phyloP scores from a whole-genome alignment of 768 basidiomycete species.

The Paxillus involutus region DNA sequence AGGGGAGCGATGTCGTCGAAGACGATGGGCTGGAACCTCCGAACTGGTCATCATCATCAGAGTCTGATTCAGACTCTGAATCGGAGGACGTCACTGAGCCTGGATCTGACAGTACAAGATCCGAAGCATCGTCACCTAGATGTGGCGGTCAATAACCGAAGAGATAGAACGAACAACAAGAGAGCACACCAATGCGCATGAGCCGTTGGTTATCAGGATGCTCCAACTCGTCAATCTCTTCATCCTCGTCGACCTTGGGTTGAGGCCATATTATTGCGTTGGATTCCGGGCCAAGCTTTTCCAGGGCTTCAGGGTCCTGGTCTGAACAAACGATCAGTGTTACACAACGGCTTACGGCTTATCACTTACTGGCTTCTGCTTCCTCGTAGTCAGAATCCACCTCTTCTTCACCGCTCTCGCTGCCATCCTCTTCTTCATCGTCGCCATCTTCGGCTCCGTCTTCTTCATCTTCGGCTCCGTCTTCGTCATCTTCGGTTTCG shows the following conservation, averaged over 20 bases:
- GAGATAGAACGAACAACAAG: neutral
- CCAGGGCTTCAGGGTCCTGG: slow-evolving; percentile 43
- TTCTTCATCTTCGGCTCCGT: slow-evolving; percentile 26
- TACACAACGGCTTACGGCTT: neutral
- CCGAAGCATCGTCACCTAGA: slow-evolving; percentile 57
- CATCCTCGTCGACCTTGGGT: slow-evolving; percentile 57
- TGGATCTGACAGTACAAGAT: slow-evolving; percentile 60
- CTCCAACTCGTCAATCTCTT: slow-evolving; percentile 60
- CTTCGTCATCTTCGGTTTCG: slow-evolving; percentile 11
- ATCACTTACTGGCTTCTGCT: slow-evolving; percentile 58
- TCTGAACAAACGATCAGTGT: slow-evolving; percentile 33
- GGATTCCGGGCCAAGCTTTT: slow-evolving; percentile 62
- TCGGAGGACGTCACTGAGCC: slow-evolving; percentile 57
- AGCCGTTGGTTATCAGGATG: slow-evolving; percentile 69
- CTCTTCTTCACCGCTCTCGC: slow-evolving; percentile 28
- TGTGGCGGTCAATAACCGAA: slow-evolving; percentile 2
- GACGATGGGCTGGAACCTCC: slow-evolving; percentile 37
- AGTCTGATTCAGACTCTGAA: slow-evolving; percentile 41
- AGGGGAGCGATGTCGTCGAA: slow-evolving; percentile 47
- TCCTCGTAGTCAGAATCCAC: slow-evolving; percentile 66
- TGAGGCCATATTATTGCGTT: slow-evolving; percentile 84
- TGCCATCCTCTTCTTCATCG: slow-evolving; percentile 29
- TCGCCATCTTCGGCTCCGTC: slow-evolving; percentile 35
- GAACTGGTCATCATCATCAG: slow-evolving; percentile 40
- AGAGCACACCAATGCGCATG: slow-evolving; percentile 66